phyloP scores from a whole-genome alignment of 768 basidiomycete species.

The Kwoniella dejecticola region DNA sequence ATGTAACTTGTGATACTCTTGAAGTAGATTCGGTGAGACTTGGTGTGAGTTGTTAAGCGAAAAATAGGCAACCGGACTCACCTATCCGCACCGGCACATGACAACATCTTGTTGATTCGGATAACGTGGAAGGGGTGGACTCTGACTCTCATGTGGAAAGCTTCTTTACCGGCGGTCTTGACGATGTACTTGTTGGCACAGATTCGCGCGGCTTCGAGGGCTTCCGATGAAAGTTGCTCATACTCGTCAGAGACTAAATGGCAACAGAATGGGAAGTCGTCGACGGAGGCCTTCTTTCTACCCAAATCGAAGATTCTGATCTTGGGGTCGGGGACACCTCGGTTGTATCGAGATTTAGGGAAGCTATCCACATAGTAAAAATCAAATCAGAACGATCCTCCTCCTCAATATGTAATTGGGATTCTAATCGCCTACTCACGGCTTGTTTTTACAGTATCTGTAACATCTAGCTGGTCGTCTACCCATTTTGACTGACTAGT shows the following conservation, averaged over 20 bases:
- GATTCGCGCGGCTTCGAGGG: conserved; percentile 96
- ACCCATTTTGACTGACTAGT: conserved; percentile 68
- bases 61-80: conserved; percentile 57
- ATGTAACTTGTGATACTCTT: too few species aligned
- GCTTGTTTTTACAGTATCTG: conserved; percentile 99
- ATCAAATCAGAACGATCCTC: too few species aligned
- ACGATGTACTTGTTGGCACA: conserved; percentile 99
- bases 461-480: conserved; percentile 97
- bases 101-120: conserved; percentile 99
- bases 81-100: conserved; percentile 98
- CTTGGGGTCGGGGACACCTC: conserved; percentile 93
- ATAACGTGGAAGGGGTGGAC: conserved; percentile 98
- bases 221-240: conserved; percentile 92
- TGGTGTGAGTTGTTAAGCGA: too few species aligned
- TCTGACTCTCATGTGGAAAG: conserved; percentile 96
- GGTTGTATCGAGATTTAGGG: conserved; percentile 74
- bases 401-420: neutral
- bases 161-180: conserved; percentile 96
- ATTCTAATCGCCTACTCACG: conserved; percentile 53
- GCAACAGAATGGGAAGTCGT: conserved; percentile 92
- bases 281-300: conserved; percentile 91
- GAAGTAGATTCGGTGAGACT: too few species aligned
- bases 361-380: conserved; percentile 35
- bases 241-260: conserved; percentile 98
- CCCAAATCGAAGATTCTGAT: conserved; percentile 96